A percentile compares a stretch with the other conserved stretches of the same genome.
Conservation (phyloP, 441 rosid genomes). For the Cnidoscolus chayamansa region DNA sequence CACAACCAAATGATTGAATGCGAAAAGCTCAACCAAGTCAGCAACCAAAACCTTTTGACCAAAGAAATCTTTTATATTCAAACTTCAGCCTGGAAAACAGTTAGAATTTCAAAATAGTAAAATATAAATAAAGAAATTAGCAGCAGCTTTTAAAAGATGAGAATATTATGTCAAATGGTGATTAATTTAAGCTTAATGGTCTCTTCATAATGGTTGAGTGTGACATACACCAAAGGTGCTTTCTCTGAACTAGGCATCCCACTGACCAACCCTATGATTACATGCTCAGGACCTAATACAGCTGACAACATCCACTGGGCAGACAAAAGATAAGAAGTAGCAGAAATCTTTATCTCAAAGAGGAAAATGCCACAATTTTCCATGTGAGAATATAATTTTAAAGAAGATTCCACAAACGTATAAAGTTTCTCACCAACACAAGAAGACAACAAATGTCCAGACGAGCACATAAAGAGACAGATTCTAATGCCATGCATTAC, state of each 20-base stretch:
- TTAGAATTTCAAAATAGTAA: neutral
- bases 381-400: conserved; percentile 20
- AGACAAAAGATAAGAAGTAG: conserved; percentile 8
- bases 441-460: conserved; percentile 37
- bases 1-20: neutral
- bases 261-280: conserved; percentile 6
- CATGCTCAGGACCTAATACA: conserved; percentile 20
- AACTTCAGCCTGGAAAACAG: neutral
- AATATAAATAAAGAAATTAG: neutral
- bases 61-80: neutral
- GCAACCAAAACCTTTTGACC: neutral
- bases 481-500: conserved; percentile 29
- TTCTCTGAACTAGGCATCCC: conserved; percentile 4
- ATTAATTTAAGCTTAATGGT: conserved; percentile 3
- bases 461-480: conserved; percentile 33
- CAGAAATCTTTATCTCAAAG: conserved; percentile 7
- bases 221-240: conserved; percentile 8
- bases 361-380: conserved; percentile 22
- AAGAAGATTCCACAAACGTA: conserved; percentile 26
- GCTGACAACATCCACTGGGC: conserved; percentile 16
- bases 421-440: conserved; percentile 31
- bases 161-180: neutral
- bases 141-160: conserved; percentile 9
- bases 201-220: neutral
- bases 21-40: neutral